phyloP scores from a whole-genome alignment of 345 rosid genomes.

The Balakata baccata region DNA sequence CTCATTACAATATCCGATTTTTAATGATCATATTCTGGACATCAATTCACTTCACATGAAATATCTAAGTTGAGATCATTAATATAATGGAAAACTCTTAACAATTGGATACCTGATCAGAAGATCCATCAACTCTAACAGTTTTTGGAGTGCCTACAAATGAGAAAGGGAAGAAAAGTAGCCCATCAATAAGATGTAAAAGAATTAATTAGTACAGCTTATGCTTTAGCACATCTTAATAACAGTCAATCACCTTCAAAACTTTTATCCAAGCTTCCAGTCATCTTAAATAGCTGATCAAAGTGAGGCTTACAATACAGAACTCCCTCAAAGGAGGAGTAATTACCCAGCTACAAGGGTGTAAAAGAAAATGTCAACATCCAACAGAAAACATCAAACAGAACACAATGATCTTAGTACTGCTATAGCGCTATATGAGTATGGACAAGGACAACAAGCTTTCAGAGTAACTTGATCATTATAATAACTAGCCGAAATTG shows the following conservation, averaged over 20 bases:
- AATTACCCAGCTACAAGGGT: slow-evolving; percentile 52
- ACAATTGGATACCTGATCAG: slow-evolving; percentile 44
- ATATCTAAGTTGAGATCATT: background rate
- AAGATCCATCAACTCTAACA: slow-evolving; percentile 46
- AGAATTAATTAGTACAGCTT: background rate
- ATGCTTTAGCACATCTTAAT: background rate
- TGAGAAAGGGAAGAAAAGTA: background rate
- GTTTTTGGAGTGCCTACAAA: slow-evolving; percentile 54
- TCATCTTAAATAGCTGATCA: slow-evolving; percentile 68
- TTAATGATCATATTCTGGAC: background rate
- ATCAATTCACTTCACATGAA: background rate
- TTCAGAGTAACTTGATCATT: background rate
- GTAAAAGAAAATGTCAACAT: too few relatives aligned
- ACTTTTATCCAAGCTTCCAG: slow-evolving; percentile 74
- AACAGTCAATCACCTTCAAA: slow-evolving; percentile 49
- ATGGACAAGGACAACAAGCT: background rate
- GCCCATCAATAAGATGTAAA: slow-evolving; percentile 3
- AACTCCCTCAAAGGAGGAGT: slow-evolving; percentile 67
- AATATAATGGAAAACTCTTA: background rate
- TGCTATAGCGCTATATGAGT: background rate
- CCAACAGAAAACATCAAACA: background rate
- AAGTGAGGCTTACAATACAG: slow-evolving; percentile 82
- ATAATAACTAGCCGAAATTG: background rate
- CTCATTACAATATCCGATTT: slow-evolving; percentile 1
- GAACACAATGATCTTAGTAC: background rate